A percentile compares a stretch with the other conserved stretches of the same genome.
phyloP scores from a whole-genome alignment of 2,329 filamentous ascomycete species.

The Cryphonectria japonica region DNA sequence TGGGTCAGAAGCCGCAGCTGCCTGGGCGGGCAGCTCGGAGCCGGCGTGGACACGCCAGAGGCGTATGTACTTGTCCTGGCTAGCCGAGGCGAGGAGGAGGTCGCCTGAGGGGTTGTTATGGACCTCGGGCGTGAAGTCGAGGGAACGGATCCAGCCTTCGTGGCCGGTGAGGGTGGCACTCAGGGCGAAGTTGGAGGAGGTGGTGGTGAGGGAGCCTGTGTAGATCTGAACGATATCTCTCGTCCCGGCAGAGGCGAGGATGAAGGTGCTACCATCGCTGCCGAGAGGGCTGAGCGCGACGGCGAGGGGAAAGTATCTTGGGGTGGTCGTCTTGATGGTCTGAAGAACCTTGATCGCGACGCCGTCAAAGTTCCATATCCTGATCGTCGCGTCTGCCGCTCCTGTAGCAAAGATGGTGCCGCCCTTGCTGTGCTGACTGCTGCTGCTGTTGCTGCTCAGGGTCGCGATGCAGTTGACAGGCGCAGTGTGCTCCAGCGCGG shows the following conservation, averaged over 20 bases:
- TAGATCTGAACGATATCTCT: conserved; percentile 81
- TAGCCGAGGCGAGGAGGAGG: conserved; percentile 85
- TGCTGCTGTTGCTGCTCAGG: conserved; percentile 34
- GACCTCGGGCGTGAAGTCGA: conserved; percentile 74
- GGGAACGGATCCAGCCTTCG: conserved; percentile 90
- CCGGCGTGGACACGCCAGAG: conserved; percentile 86
- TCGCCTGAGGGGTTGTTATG: conserved; percentile 59
- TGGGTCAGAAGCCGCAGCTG: conserved; percentile 58
- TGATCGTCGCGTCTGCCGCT: conserved; percentile 74
- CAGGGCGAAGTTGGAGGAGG: conserved; percentile 60
- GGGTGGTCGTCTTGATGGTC: conserved; percentile 68
- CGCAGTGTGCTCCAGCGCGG: conserved; percentile 68
- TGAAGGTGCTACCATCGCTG: conserved; percentile 50
- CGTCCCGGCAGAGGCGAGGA: conserved; percentile 87
- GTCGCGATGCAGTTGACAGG: conserved; percentile 72
- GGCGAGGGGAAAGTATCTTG: conserved; percentile 81
- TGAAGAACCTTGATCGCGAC: conserved; percentile 62
- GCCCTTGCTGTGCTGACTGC: not conserved
- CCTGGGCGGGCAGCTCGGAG: conserved; percentile 62
- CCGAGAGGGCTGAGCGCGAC: conserved; percentile 69
- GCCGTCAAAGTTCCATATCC: conserved; percentile 68
- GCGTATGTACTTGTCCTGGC: conserved; percentile 96
- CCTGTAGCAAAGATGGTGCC: conserved; percentile 71
- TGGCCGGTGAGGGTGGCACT: conserved; percentile 84
- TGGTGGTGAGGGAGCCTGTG: conserved; percentile 41